Conservation (phyloP, 2,329 filamentous ascomycete genomes). For the Calonectria ilicicola region DNA sequence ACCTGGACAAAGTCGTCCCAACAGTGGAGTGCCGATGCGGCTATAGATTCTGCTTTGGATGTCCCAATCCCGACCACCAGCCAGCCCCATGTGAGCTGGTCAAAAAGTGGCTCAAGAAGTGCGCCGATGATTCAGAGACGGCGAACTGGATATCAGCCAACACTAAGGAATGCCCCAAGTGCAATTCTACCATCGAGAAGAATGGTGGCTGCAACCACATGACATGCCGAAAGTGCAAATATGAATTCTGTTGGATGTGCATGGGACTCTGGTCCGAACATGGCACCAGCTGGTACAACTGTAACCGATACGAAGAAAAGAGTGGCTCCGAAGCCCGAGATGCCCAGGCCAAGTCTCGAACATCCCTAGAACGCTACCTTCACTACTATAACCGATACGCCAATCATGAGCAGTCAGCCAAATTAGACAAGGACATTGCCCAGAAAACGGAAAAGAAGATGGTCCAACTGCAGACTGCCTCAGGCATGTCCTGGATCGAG, state of each 20-base stretch:
- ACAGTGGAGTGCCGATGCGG: constrained; percentile 89
- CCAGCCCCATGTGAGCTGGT: constrained; percentile 92
- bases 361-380: constrained; percentile 93
- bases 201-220: constrained; percentile 98
- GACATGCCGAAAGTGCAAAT: constrained; percentile 95
- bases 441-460: constrained; percentile 99
- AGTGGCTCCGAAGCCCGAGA: constrained; percentile 91
- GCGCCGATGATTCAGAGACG: constrained; percentile 97
- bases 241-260: constrained; percentile 99
- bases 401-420: constrained; percentile 98
- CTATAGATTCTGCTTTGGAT: constrained; percentile 95
- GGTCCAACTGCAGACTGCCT: constrained; percentile 92
- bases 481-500: constrained; percentile 98
- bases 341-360: constrained; percentile 89
- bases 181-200: constrained; percentile 97
- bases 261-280: constrained; percentile 99
- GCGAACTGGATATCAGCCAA: constrained; percentile 99
- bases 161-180: constrained; percentile 97
- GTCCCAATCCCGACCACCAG: constrained; percentile 89
- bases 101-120: constrained; percentile 97
- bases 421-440: constrained; percentile 95
- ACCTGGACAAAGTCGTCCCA: constrained; percentile 86
- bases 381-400: constrained; percentile 99
- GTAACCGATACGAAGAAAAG: constrained; percentile 97
- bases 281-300: constrained; percentile 99